phyloP scores from a whole-genome alignment of 176 grass and related monocot genomes.

The Aegilops speltoides region DNA sequence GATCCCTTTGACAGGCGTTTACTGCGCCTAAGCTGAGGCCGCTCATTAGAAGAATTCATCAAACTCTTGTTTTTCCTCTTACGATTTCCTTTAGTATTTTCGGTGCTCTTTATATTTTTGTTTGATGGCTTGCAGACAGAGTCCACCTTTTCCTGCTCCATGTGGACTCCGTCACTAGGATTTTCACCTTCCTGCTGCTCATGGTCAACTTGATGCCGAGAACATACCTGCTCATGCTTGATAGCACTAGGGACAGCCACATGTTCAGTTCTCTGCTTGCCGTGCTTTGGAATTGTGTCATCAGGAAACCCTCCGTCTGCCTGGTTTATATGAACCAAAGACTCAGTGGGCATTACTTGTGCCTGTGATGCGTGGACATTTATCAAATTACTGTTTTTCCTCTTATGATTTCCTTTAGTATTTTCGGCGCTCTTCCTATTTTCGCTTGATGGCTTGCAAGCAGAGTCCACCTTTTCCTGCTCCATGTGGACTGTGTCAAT shows the following conservation, averaged over 20 bases:
- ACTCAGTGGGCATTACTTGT: neutral
- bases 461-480: conserved; percentile 9
- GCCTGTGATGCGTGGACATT: neutral
- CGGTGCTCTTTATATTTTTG: conserved; percentile 15
- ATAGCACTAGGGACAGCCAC: conserved; percentile 10
- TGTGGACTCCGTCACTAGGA: conserved; percentile 21
- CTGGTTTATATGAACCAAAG: neutral
- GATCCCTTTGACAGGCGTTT: conserved; percentile 32
- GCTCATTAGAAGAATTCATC: conserved; percentile 18
- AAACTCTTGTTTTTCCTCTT: conserved; percentile 27
- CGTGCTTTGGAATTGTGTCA: neutral
- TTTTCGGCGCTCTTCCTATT: conserved; percentile 8
- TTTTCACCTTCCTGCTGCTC: conserved; percentile 23
- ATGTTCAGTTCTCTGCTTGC: conserved; percentile 24
- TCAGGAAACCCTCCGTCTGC: neutral
- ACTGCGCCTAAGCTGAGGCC: conserved; percentile 31
- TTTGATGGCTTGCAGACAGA: neutral
- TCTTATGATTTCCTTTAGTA: conserved; percentile 34
- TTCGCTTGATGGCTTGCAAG: neutral
- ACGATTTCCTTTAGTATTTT: conserved; percentile 24
- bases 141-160: conserved; percentile 11
- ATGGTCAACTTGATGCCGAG: conserved; percentile 13
- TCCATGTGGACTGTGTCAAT: conserved; percentile 13
- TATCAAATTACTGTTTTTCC: conserved; percentile 1
- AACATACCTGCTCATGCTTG: conserved; percentile 11